Evolutionary conservation across 1,284 basidiomycete genomes (phyloP), one percentile per base, ranked within the genome.

Genomic region (Xerocomus minutiporus): DNA sequence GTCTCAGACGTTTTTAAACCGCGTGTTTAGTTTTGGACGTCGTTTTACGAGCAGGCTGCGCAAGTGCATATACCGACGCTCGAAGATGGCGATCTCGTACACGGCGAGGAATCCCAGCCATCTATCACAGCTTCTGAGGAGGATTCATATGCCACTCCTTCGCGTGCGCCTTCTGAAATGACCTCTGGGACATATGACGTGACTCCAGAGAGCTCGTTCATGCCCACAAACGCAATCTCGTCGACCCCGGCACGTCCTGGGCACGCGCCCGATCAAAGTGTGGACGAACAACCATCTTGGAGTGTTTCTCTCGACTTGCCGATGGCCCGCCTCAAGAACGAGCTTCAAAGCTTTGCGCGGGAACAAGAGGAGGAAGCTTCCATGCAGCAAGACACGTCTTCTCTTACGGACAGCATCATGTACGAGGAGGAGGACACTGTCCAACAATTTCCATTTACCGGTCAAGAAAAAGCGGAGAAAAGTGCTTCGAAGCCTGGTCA

Each of bases 41-140:
- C 88, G 1, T 97, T 97, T 76, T 97, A 92, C 67, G 92, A 95
- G 65, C 82, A 88, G 59, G 91, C 93, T 5, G 93, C 93, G 2
- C 86, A 93, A 61, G 87, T 94, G 39, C 83, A 84, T 40, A 86
- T 93, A 48, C 84, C 86, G 20, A 81, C 83, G 8, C 78, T 79
- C 51, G 84, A 85, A 32, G 84, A 91, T 51, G 76, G 83, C 60
- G 79, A 75, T 23, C 77, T 76, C 8, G 70, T 75, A 29, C 77
- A 81, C 46, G 81, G 82, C 32, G 71, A 76, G 15, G 68, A 73
- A 17, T 76, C 76, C 1, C 65, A 73, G 31, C 39, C 46, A 28
- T 73, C 69, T 39, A 64, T 51, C 36, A n/a, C 28, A 12, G 29
- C 29, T 2, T 50, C 61, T 6, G 67, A 49, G 43, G 54, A 56